Percentiles rank a stretch among this genome's conserved stretches.
phyloP scores from a whole-genome alignment of 2,329 filamentous ascomycete genomes.

The Trichocomaceae sp. region DNA sequence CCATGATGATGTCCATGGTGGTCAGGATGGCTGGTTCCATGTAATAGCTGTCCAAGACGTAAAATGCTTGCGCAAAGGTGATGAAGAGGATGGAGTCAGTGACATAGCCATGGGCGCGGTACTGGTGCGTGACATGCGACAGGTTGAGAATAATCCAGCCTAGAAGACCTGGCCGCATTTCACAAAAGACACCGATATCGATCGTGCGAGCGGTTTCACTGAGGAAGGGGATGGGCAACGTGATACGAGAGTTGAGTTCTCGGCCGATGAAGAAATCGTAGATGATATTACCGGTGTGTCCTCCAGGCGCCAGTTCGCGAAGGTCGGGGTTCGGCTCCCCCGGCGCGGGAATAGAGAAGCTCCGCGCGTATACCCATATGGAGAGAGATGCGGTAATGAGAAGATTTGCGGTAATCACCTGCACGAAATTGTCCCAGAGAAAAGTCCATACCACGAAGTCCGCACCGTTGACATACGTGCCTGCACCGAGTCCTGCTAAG shows the following conservation, averaged over 20 bases:
- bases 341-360: constrained; percentile 65
- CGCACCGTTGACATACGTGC: constrained; percentile 69
- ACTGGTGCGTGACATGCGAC: constrained; percentile 79
- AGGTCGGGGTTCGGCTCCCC: constrained; percentile 59
- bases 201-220: constrained; percentile 57
- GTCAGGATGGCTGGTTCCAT: constrained; percentile 86
- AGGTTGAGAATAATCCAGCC: constrained; percentile 83
- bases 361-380: constrained; percentile 71
- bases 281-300: constrained; percentile 72
- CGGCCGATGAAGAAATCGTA: constrained; percentile 98
- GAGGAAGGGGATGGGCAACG: constrained; percentile 60
- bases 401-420: constrained; percentile 76
- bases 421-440: constrained; percentile 83
- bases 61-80: constrained; percentile 69
- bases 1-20: constrained; percentile 87
- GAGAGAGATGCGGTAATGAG: constrained; percentile 67
- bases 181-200: constrained; percentile 84
- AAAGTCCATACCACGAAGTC: constrained; percentile 87
- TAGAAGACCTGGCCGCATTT: constrained; percentile 84
- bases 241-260: constrained; percentile 83
- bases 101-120: constrained; percentile 72
- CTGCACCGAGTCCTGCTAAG: constrained; percentile 62
- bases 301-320: constrained; percentile 75
- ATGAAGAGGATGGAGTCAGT: constrained; percentile 82
- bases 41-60: constrained; percentile 76